phyloP scores from a whole-genome alignment of 2,329 filamentous ascomycete genomes.

The Ascomycota sp. region DNA sequence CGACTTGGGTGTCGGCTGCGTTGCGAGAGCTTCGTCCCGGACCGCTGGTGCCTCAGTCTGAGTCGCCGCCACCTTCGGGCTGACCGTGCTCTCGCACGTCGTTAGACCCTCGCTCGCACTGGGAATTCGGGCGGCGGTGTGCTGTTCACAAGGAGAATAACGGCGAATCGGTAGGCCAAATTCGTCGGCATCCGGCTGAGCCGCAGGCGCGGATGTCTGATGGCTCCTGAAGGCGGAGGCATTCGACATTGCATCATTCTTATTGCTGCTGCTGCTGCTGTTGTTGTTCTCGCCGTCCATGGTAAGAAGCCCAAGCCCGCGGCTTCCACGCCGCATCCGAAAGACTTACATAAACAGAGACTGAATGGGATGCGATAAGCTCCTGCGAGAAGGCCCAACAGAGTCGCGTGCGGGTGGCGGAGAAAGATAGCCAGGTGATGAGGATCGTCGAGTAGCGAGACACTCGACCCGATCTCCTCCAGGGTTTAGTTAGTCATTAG shows the following conservation, averaged over 20 bases:
- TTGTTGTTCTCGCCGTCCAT: slow-evolving; percentile 5
- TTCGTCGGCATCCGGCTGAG: slow-evolving; percentile 35
- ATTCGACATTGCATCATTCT: slow-evolving; percentile 8
- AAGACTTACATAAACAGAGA: slow-evolving; percentile 2
- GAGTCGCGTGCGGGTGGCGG: background rate
- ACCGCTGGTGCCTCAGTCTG: background rate
- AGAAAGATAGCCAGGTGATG: too few species aligned
- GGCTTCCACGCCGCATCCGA: slow-evolving; percentile 9
- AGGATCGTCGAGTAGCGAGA: too few species aligned
- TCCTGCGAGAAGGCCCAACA: background rate
- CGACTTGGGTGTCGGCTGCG: background rate
- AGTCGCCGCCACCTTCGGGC: background rate
- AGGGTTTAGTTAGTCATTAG: background rate
- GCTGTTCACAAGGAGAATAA: slow-evolving; percentile 14
- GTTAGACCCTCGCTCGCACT: background rate
- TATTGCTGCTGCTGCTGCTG: slow-evolving; percentile 2
- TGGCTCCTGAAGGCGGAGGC: slow-evolving; percentile 1
- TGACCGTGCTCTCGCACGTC: background rate
- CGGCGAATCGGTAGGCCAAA: slow-evolving; percentile 45
- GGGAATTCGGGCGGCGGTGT: slow-evolving; percentile 4
- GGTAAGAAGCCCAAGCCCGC: background rate
- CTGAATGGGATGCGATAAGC: slow-evolving; percentile 6
- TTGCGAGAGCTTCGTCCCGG: background rate
- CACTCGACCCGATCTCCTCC: background rate
- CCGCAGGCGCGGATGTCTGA: slow-evolving; percentile 7